phyloP scores from a whole-genome alignment of 345 rosid genomes.

The Arabidopsis arenosa region DNA sequence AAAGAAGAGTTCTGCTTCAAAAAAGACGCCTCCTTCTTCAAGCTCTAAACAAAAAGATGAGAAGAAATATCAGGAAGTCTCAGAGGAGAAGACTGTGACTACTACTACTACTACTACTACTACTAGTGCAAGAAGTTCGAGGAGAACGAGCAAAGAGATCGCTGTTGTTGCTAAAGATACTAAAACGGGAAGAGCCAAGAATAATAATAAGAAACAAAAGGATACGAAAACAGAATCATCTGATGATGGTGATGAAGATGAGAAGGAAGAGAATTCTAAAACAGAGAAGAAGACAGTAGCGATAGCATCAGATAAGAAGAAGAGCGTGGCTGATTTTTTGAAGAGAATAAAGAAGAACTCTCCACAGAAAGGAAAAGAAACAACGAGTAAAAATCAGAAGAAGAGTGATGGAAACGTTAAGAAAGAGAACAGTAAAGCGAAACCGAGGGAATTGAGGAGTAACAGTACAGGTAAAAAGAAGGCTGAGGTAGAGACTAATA shows the following conservation, averaged over 20 bases:
- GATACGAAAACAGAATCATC: constrained; percentile 36
- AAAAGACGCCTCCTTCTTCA: constrained; percentile 51
- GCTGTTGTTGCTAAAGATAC: constrained; percentile 20
- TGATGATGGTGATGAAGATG: constrained; percentile 12
- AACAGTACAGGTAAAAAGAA: constrained; percentile 42
- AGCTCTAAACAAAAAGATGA: constrained; percentile 43
- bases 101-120: constrained; percentile 31
- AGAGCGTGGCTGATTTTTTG: constrained; percentile 72
- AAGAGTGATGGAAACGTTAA: constrained; percentile 35
- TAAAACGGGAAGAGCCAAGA: constrained; percentile 32
- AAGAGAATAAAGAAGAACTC: constrained; percentile 67
- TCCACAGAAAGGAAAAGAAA: constrained; percentile 47
- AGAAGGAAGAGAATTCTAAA: constrained; percentile 42
- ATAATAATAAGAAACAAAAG: constrained; percentile 19
- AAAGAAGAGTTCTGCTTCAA: constrained; percentile 55
- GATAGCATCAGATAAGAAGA: constrained; percentile 54
- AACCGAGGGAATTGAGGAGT: constrained; percentile 51
- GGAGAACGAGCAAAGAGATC: constrained; percentile 54
- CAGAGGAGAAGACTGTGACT: constrained; percentile 53
- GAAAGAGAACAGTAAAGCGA: constrained; percentile 46
- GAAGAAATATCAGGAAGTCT: constrained; percentile 39
- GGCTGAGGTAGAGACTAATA: constrained; percentile 49
- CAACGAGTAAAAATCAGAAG: constrained; percentile 40
- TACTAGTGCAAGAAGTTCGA: constrained; percentile 52
- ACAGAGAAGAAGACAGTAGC: constrained; percentile 46